A percentile compares a stretch with the other conserved stretches of the same genome.
phyloP scores from a whole-genome alignment of 805 yeast genomes.

The Pichia thaimueangensis region DNA sequence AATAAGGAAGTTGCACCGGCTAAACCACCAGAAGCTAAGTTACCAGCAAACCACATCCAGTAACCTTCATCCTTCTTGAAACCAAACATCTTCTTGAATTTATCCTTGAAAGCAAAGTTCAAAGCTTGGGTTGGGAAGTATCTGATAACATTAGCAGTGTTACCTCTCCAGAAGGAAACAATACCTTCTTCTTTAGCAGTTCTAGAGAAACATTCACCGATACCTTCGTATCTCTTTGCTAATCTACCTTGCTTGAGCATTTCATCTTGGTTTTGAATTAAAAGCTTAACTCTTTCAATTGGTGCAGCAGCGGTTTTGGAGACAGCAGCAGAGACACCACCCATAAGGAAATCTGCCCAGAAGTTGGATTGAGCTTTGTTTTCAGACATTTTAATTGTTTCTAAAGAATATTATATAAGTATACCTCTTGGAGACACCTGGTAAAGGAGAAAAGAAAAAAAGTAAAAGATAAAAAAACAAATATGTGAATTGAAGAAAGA shows the following conservation, averaged over 20 bases:
- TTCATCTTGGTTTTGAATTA: slow-evolving; percentile 97
- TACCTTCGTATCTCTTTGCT: slow-evolving; percentile 81
- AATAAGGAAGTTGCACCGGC: slow-evolving; percentile 95
- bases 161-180: slow-evolving; percentile 97
- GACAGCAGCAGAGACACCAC: slow-evolving; percentile 99
- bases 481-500: not conserved
- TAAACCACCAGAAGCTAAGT: slow-evolving; percentile 97
- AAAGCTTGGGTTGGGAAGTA: slow-evolving; percentile 99
- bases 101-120: slow-evolving; percentile 97
- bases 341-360: slow-evolving; percentile 78
- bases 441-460: slow-evolving; percentile 9
- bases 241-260: slow-evolving; percentile 97
- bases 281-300: slow-evolving; percentile 90
- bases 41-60: slow-evolving; percentile 94
- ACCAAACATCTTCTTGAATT: slow-evolving; percentile 92
- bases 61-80: slow-evolving; percentile 94
- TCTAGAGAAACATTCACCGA: slow-evolving; percentile 88
- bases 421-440: slow-evolving; percentile 6
- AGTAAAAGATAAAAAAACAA: not conserved
- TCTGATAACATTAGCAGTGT: slow-evolving; percentile 97
- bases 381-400: slow-evolving; percentile 28
- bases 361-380: slow-evolving; percentile 36
- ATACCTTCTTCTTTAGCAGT: slow-evolving; percentile 92
- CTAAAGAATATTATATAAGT: slow-evolving; percentile 11
- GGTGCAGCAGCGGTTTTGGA: slow-evolving; percentile 98